These are phyloP conservation scores for Solanum clarkiae DNA, from an alignment of 257 asterid genomes.

Conservation along the genomic window DNA sequence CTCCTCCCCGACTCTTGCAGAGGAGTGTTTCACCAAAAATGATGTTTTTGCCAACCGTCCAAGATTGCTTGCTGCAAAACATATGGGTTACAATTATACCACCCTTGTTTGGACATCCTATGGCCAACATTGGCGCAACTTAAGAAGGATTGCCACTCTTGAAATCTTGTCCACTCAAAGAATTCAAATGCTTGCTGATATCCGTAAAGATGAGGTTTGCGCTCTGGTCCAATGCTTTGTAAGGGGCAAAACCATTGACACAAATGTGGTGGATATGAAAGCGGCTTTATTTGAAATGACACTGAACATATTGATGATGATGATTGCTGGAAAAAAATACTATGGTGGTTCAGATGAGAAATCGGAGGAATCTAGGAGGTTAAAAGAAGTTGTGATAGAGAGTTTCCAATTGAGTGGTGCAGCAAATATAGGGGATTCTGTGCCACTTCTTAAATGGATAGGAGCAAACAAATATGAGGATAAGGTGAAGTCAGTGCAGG, in stretches of 20 bases:
- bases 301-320: constrained; percentile 25
- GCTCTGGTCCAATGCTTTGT: background rate
- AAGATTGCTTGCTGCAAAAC: constrained; percentile 45
- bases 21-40: constrained; percentile 59
- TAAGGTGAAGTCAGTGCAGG: constrained; percentile 7
- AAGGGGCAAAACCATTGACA: background rate
- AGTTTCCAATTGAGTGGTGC: constrained; percentile 4
- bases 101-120: constrained; percentile 41
- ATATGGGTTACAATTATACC: constrained; percentile 55
- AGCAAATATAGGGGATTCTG: constrained; percentile 20
- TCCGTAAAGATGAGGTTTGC: constrained; percentile 5
- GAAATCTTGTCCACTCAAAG: constrained; percentile 21
- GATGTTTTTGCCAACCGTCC: constrained; percentile 74
- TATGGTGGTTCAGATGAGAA: constrained; percentile 5
- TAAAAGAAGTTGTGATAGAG: constrained; percentile 13
- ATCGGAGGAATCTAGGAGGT: constrained; percentile 13
- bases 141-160: constrained; percentile 15
- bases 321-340: constrained; percentile 35
- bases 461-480: constrained; percentile 15
- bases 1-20: constrained; percentile 44
- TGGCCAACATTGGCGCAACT: constrained; percentile 35
- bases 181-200: constrained; percentile 5
- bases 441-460: constrained; percentile 19
- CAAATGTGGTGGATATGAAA: constrained; percentile 11
- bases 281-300: constrained; percentile 17